Percentiles rank a stretch among this genome's conserved stretches.
Conservation (phyloP, 352 stramenopile species). For the Phytophthora hybrid region DNA sequence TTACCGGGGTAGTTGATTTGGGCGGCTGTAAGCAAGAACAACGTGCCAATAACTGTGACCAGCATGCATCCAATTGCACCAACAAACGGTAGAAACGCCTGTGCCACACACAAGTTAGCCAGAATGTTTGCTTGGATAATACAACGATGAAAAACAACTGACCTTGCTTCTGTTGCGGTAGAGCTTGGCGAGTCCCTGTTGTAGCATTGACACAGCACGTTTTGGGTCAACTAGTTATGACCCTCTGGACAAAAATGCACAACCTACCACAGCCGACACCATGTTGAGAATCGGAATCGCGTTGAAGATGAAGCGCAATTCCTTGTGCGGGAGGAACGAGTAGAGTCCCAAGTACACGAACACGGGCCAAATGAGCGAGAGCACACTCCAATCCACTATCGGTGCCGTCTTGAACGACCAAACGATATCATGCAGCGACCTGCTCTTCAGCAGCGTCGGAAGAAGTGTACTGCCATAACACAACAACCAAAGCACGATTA, state of each 20-base stretch:
- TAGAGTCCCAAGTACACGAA: slow-evolving; percentile 95
- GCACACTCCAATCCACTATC: slow-evolving; percentile 61
- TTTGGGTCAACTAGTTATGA: not conserved
- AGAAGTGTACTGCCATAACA: slow-evolving; percentile 51
- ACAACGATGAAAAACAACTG: not conserved
- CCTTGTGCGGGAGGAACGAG: slow-evolving; percentile 98
- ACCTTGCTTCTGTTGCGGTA: slow-evolving; percentile 74
- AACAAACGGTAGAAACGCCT: slow-evolving; percentile 66
- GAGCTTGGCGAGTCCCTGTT: slow-evolving; percentile 75
- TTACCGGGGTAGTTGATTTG: slow-evolving; percentile 94
- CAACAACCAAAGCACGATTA: not conserved
- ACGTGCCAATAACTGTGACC: slow-evolving; percentile 51
- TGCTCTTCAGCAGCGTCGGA: slow-evolving; percentile 45
- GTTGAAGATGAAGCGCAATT: slow-evolving; percentile 98
- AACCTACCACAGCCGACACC: slow-evolving; percentile 86
- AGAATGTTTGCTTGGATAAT: not conserved
- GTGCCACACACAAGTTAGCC: slow-evolving; percentile 4
- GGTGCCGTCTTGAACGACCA: slow-evolving; percentile 47
- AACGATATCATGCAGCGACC: slow-evolving; percentile 55
- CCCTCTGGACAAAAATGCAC: not conserved
- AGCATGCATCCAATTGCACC: slow-evolving; percentile 57
- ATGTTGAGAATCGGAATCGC: slow-evolving; percentile 97
- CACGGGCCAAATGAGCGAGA: slow-evolving; percentile 68
- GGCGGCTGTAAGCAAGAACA: slow-evolving; percentile 80
- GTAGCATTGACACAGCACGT: not conserved